phyloP scores from a whole-genome alignment of 164 flowering plant genomes.

The Echeveria elegans region DNA sequence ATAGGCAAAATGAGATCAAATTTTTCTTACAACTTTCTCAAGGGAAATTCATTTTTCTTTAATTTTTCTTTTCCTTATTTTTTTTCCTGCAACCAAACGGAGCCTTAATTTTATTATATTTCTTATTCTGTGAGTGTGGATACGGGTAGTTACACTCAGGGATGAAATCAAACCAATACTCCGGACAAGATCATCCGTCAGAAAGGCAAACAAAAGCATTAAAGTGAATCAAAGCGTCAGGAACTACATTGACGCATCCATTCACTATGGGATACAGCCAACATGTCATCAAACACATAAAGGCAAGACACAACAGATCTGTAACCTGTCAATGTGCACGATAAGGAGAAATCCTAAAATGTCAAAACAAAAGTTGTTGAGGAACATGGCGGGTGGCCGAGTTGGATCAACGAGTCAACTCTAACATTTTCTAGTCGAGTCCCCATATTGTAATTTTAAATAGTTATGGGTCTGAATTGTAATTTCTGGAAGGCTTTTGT shows the following conservation, averaged over 20 bases:
- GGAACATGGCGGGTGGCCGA: no score
- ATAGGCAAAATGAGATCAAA: no score
- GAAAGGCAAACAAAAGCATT: conserved; percentile 7
- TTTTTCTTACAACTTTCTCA: no score
- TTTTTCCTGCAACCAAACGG: no score
- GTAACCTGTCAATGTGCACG: conserved; percentile 74
- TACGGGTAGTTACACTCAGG: neutral
- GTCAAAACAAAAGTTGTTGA: neutral
- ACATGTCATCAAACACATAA: conserved; percentile 32
- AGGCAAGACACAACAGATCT: conserved; percentile 76
- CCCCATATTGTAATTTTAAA: neutral
- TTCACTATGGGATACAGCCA: conserved; percentile 64
- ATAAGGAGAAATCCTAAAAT: conserved; percentile 38
- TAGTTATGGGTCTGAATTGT: neutral
- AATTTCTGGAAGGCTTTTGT: neutral
- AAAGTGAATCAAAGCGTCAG: neutral
- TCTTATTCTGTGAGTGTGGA: neutral
- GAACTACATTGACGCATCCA: conserved; percentile 59
- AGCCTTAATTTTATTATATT: neutral
- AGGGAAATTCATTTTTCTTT: no score
- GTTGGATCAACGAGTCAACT: no score
- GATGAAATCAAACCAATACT: neutral
- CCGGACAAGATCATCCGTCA: neutral
- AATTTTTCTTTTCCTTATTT: no score
- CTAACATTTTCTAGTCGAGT: no score